phyloP scores from a whole-genome alignment of 495 filamentous ascomycete genomes.

The Penicillium waksmanii region DNA sequence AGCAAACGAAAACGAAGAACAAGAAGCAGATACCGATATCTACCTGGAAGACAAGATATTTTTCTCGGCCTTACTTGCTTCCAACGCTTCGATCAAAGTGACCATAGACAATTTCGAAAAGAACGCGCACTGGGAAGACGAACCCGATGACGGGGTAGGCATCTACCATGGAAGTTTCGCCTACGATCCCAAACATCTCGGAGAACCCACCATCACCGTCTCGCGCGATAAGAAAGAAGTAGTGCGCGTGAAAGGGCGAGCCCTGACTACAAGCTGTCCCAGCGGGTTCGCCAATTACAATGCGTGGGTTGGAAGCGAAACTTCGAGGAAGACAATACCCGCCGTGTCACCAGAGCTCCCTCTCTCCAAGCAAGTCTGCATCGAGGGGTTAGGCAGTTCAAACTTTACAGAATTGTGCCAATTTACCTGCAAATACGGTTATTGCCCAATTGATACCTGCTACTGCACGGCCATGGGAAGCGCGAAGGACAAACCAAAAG shows the following conservation, averaged over 20 bases:
- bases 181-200: constrained; percentile 48
- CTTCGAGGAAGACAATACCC: constrained; percentile 9
- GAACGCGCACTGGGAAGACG: constrained; percentile 31
- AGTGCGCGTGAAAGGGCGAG: constrained; percentile 43
- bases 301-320: constrained; percentile 47
- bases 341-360: constrained; percentile 8
- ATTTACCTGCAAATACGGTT: constrained; percentile 24
- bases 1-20: constrained; percentile 9
- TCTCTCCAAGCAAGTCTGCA: constrained; percentile 20
- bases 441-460: constrained; percentile 24
- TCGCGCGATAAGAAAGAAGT: constrained; percentile 41
- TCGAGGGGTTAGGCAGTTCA: constrained; percentile 13
- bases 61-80: constrained; percentile 37
- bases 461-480: constrained; percentile 24
- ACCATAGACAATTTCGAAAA: constrained; percentile 51
- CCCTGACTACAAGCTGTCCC: constrained; percentile 49
- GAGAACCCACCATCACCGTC: constrained; percentile 55
- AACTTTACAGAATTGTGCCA: constrained; percentile 23
- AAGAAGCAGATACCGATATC: constrained; percentile 8
- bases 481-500: constrained; percentile 7
- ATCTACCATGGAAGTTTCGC: constrained; percentile 57
- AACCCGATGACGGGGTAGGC: constrained; percentile 34
- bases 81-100: constrained; percentile 46
- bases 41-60: constrained; percentile 41
- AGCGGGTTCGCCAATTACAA: constrained; percentile 58